phyloP scores from a whole-genome alignment of 208 protist species.

The Balamuthia mandrillaris region DNA sequence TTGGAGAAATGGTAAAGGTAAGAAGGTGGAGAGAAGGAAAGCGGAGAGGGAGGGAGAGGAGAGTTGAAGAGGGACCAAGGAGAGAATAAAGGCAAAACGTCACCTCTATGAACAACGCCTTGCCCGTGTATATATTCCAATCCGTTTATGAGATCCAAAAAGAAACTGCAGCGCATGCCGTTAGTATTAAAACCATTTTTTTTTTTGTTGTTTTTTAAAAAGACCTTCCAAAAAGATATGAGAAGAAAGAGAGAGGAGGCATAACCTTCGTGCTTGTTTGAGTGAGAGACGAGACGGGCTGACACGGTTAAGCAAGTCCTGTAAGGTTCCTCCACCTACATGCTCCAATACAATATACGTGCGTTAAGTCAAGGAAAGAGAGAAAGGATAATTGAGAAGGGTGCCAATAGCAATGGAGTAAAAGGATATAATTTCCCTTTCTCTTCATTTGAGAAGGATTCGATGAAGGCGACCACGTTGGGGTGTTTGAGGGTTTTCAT shows the following conservation, averaged over 20 bases:
- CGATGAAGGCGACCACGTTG: slow-evolving; percentile 32
- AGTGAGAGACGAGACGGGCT: neutral
- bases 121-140: slow-evolving; percentile 7
- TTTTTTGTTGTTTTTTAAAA: neutral
- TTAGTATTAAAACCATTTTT: neutral
- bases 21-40: too few relatives aligned
- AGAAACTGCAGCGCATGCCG: neutral
- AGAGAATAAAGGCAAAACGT: too few relatives aligned
- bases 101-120: slow-evolving; percentile 37
- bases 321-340: slow-evolving; percentile 13
- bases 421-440: slow-evolving; percentile 39
- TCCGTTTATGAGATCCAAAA: slow-evolving; percentile 10
- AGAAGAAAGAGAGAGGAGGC: neutral
- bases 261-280: neutral
- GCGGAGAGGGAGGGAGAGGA: too few relatives aligned
- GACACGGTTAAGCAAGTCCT: slow-evolving; percentile 31
- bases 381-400: neutral
- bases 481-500: slow-evolving; percentile 39
- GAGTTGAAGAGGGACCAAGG: too few relatives aligned
- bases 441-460: slow-evolving; percentile 29
- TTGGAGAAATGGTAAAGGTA: too few relatives aligned
- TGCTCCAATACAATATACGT: slow-evolving; percentile 28
- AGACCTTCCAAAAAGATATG: neutral
- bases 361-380: slow-evolving; percentile 4
- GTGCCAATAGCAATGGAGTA: neutral